Base-by-base conservation (phyloP, 306 rosid species). In the Phaseolus lunatus region DNA sequence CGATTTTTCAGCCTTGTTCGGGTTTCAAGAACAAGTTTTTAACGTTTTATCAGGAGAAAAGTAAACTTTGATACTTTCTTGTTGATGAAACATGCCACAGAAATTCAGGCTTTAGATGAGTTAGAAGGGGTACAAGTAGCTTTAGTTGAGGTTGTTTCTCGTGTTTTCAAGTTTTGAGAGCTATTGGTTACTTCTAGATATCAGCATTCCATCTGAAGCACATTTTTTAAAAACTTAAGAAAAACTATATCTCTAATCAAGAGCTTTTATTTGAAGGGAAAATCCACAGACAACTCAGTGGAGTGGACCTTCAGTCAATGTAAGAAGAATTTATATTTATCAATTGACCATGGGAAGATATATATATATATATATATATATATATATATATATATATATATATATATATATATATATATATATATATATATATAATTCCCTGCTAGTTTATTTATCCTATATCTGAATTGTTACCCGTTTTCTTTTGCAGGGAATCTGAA, bases 281-380 rank as follows among this genome's bases (percentile, higher is more conserved):
- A 43, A 37, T 89, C 37, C 79, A 69, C 58, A 79, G 93, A 84
- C 96, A 85, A 76, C 84, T 82, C 75, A 92, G 97, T 62, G 92
- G 87, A 22, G 82, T 68, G 69, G 96, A 92, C 73, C 86, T 92
- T 9, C 73, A 73, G 73, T 81, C 86, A 23, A 82, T 88, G 98
- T 92, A 85, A 64, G 57, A 59, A 72, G 71, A 59, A 50, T 31
- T 19, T 9, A 48, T 80, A 5, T 23, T 61, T 5, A 12, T 72
- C 44, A 41, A 44, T 61, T 78, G 26, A 23, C 39, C 43, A 33
- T 7, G 15, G 57, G 45, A 33, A 53, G 18, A 66, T 20, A 22
- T 22, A 31, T n/a, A n/a, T n/a, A n/a, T n/a, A n/a, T n/a, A n/a
- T n/a, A n/a, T n/a, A n/a, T n/a, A n/a, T n/a, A n/a, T n/a, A n/a